Evolutionary conservation across 169 alveolate genomes (phyloP).

Genomic region (Plasmodium chabaudi): DNA sequence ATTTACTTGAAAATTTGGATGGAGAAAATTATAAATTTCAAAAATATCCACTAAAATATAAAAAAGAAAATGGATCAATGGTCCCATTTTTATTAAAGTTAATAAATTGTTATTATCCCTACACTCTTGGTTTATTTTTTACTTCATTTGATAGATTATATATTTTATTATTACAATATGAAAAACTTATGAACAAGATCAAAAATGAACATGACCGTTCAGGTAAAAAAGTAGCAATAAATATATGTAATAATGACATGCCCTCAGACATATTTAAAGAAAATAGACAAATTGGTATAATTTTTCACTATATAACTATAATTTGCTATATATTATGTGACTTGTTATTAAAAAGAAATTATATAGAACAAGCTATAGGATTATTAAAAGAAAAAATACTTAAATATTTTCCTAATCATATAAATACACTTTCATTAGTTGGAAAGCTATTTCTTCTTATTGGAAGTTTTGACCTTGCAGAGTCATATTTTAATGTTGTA

Average conservation of each 20-base stretch:
- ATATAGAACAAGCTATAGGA: conserved; percentile 62
- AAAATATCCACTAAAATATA: conserved; percentile 28
- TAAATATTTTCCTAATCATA: conserved; percentile 22
- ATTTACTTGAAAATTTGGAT: conserved; percentile 33
- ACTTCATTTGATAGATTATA: conserved; percentile 68
- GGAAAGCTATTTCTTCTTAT: conserved; percentile 58
- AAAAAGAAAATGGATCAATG: conserved; percentile 57
- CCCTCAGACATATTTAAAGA: neutral
- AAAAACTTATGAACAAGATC: neutral
- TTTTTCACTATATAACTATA: conserved; percentile 32
- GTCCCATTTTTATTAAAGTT: conserved; percentile 44
- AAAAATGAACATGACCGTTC: neutral
- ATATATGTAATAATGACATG: neutral
- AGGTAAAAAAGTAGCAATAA: too few relatives aligned
- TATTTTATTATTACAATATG: conserved; percentile 34
- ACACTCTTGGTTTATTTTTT: conserved; percentile 36
- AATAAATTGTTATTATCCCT: conserved; percentile 70
- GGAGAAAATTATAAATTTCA: conserved; percentile 36
- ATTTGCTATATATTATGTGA: conserved; percentile 68
- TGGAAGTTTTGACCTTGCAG: conserved; percentile 43
- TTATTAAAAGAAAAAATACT: conserved; percentile 53
- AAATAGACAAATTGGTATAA: neutral
- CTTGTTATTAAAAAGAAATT: conserved; percentile 55
- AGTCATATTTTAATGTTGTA: conserved; percentile 20
- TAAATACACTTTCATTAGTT: conserved; percentile 43